Percentiles rank a stretch among this genome's conserved stretches.
Conservation (phyloP, 73 alveolate genomes). For the Stentor roeselii region DNA sequence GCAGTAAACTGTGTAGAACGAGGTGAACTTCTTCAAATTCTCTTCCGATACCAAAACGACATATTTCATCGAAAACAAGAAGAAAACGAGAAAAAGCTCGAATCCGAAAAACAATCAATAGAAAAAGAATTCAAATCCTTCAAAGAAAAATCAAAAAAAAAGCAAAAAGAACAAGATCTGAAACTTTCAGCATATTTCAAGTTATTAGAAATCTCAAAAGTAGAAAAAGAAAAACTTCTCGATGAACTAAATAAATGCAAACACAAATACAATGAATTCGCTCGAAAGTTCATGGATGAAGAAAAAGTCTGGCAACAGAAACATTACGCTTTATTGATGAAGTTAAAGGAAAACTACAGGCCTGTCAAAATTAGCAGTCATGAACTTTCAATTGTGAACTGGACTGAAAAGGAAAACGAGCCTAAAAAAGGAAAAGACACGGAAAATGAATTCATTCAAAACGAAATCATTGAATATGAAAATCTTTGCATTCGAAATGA, state of each 20-base stretch:
- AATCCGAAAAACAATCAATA: neutral
- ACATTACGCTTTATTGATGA: neutral
- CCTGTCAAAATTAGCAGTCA: too few relatives aligned
- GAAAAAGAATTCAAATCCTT: neutral
- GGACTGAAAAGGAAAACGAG: too few relatives aligned
- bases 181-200: neutral
- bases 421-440: too few relatives aligned
- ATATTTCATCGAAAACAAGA: neutral
- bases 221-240: neutral
- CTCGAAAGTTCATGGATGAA: neutral
- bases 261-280: neutral
- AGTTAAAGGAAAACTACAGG: neutral
- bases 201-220: neutral
- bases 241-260: neutral
- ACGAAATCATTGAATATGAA: too few relatives aligned
- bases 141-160: neutral
- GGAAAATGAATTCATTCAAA: too few relatives aligned
- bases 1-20: constrained; percentile 1
- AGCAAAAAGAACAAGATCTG: neutral
- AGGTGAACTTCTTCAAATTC: constrained; percentile 5
- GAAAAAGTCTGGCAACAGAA: neutral
- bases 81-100: neutral
- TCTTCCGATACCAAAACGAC: neutral
- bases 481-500: too few relatives aligned
- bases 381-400: too few relatives aligned